These are phyloP conservation scores for Starmerella stigmatis DNA, from an alignment of 805 yeast species.

Conservation along the genomic window DNA sequence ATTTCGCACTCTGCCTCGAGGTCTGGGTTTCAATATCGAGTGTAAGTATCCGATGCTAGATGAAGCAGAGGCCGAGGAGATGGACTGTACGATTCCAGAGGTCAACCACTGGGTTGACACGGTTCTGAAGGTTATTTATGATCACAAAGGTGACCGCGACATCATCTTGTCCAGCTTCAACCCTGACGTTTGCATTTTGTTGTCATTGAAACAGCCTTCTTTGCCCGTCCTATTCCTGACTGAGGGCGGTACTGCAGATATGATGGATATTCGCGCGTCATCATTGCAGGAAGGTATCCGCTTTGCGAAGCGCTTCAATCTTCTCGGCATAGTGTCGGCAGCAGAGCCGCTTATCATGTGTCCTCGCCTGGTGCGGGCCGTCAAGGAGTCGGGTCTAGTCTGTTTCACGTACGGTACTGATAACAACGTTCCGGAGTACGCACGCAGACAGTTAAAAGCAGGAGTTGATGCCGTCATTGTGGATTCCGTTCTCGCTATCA, in stretches of 20 bases:
- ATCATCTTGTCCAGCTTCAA: conserved; percentile 86
- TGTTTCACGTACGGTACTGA: conserved; percentile 83
- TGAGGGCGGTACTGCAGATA: conserved; percentile 70
- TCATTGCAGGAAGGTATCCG: conserved; percentile 85
- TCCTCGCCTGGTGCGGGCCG: conserved; percentile 84
- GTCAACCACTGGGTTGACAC: conserved; percentile 84
- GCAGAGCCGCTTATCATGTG: conserved; percentile 78
- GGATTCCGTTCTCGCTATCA: conserved; percentile 85
- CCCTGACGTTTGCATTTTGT: conserved; percentile 79
- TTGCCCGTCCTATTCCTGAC: conserved; percentile 85
- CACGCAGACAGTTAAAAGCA: conserved; percentile 75
- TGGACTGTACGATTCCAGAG: conserved; percentile 76
- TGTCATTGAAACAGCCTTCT: conserved; percentile 85
- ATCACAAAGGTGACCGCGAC: conserved; percentile 68
- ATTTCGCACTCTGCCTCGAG: conserved; percentile 66
- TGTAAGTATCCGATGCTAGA: conserved; percentile 92
- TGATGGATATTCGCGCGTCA: conserved; percentile 84
- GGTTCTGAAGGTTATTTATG: conserved; percentile 67
- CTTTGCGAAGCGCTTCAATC: conserved; percentile 82
- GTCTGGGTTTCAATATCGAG: conserved; percentile 89
- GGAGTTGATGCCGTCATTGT: conserved; percentile 99
- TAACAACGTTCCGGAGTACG: conserved; percentile 76
- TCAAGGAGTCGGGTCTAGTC: conserved; percentile 79
- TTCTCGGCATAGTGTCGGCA: conserved; percentile 84
- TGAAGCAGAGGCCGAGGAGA: conserved; percentile 79